Evolutionary conservation across 805 yeast genomes (phyloP), one percentile per base, ranked within the genome.

Genomic region (Sugiyamaella valdiviana): DNA sequence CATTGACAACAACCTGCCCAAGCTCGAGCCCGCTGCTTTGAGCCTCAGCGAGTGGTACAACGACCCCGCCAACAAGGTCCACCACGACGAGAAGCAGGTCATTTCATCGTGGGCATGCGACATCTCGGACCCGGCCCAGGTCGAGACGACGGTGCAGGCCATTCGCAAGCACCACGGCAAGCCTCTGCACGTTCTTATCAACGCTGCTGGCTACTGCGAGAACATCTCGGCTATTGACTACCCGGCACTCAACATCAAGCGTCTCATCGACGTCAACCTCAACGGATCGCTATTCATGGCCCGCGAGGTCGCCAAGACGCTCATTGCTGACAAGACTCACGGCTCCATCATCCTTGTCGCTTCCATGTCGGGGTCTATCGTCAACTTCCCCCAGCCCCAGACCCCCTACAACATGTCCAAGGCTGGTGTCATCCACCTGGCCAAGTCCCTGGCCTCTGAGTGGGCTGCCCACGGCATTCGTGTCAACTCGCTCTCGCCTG

Each of bases 191-290:
- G 70, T 83, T 54, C 72, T 85, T 57, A 75, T 85, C 52, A 83
- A 85, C 72, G 76, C 88, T 45, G 93, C 95, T n/a, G 93, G 95
- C 12, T 85, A 81, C 70, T 82, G 89, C 62, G 89, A 85, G 66
- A 85, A 85, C 72, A 77, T 74, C 68, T 78, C 87, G 1, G 91
- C 91, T 22, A 78, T 81, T 58, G 85, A 82, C 46, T 84, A 85
- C 68, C 89, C 90, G 20, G 77, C 87, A 38, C 64, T 67, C 44
- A 82, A 80, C 59, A 85, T 88, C 44, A 85, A 82, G 57, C 76
- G 75, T 37, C 68, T 85, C 51, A 73, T 83, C 67, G 76, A 80
- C 59, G 91, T 83, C 51, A 84, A 85, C 66, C 74, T 84, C 17
- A 67, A 83, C 67, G 95, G 93, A 15, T 77, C 90, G 2, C 73